Evolutionary conservation across 2,329 filamentous ascomycete genomes (phyloP), one percentile per base, ranked within the genome.

Genomic region (Fusarium sp.): DNA sequence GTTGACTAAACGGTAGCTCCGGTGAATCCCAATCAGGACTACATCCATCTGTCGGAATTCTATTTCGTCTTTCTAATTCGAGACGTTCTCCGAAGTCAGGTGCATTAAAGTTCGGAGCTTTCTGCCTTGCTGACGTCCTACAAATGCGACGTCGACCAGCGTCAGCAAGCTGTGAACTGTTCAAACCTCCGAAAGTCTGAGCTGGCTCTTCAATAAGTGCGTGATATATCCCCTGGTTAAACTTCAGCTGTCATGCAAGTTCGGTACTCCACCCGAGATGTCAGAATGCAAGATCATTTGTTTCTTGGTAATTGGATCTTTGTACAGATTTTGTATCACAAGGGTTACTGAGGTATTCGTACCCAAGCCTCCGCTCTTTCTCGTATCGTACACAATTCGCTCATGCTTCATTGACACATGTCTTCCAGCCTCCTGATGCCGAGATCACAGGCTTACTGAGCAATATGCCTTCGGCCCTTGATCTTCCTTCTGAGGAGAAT

Each of bases 401-500:
- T 37, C 47, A 50, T 37, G 31, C 37, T 63, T 47, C 43, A 29
- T 61, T 49, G 50, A 39, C 37, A 23, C 39, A 33, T 44, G 43
- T 26, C 48, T 39, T 63, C 50, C 66, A 48, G 28, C 37, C 33
- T 41, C 54, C 43, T 57, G 42, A 28, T 48, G 38, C 38, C 46
- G 20, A 8, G 24, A 20, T 26, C 35, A 39, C 15, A n/a, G 44
- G 31, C 46, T 65, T 63, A 75, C 54, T 69, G 68, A 23, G 73
- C 73, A 52, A 75, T 74, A 63, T 80, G 77, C 73, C 78, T 80
- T 67, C 88, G 78, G 54, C 86, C 84, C 84, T 89, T 89, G 16
- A 80, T 70, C 77, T 75, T 81, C 77, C 88, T 81, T 72, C 87
- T 78, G 74, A 80, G 77, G 53, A 90, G 73, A 63, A 83, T 86